These are phyloP conservation scores for Nicotiana tabacum DNA, from an alignment of 257 asterid genomes.

Conservation along the genomic window DNA sequence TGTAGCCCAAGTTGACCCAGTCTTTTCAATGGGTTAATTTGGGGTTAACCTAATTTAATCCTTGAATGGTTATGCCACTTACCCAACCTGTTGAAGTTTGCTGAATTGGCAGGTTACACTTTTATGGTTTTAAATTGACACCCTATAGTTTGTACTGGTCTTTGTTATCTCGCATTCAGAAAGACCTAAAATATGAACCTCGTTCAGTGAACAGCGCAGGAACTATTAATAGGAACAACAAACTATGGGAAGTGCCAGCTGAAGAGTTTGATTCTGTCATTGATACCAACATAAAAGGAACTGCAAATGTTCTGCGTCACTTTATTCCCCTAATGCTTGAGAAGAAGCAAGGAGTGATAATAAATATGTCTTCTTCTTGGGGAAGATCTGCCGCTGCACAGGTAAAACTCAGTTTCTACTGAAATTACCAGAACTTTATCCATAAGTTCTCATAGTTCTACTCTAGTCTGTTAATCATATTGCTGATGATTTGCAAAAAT, in stretches of 20 bases:
- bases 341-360: constrained; percentile 79
- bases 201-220: constrained; percentile 91
- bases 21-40: neutral
- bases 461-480: neutral
- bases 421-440: neutral
- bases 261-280: constrained; percentile 82
- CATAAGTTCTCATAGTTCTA: constrained; percentile 7
- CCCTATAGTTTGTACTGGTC: neutral
- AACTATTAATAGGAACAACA: constrained; percentile 80
- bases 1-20: neutral
- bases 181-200: constrained; percentile 3
- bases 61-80: neutral
- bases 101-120: neutral
- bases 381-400: constrained; percentile 99
- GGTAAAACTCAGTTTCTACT: constrained; percentile 38
- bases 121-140: neutral
- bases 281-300: constrained; percentile 85
- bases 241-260: constrained; percentile 86
- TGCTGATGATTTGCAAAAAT: neutral
- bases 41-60: neutral
- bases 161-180: neutral
- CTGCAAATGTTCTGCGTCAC: constrained; percentile 76
- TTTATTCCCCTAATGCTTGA: constrained; percentile 83
- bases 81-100: neutral
- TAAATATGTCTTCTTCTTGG: constrained; percentile 98